Percentiles rank a stretch among this genome's conserved stretches.
These are phyloP conservation scores for Cercospora sp. DNA, from an alignment of 2,329 filamentous ascomycete species.

Conservation along the genomic window DNA sequence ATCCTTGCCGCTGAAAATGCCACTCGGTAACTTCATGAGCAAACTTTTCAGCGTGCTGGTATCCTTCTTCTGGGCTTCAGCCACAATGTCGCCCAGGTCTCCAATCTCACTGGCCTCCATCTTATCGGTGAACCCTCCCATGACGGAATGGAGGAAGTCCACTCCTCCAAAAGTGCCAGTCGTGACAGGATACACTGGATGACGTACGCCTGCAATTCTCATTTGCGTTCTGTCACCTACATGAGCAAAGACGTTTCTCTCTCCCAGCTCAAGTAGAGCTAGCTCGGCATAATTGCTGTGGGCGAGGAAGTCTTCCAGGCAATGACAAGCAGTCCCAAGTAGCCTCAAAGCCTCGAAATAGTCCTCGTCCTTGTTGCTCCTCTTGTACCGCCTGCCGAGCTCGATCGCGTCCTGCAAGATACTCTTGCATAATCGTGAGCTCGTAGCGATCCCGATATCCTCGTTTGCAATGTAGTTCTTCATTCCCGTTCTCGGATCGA, in stretches of 20 bases:
- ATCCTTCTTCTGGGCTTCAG: conserved; percentile 59
- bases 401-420: conserved; percentile 74
- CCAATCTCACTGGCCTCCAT: conserved; percentile 87
- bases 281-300: conserved; percentile 94
- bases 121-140: conserved; percentile 79
- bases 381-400: conserved; percentile 71
- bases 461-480: conserved; percentile 97
- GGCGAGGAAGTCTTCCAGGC: conserved; percentile 86
- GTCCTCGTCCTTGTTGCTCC: conserved; percentile 67
- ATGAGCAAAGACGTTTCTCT: conserved; percentile 79
- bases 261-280: conserved; percentile 81
- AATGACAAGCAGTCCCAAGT: conserved; percentile 87
- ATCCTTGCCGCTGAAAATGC: conserved; percentile 66
- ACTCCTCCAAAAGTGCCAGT: conserved; percentile 94
- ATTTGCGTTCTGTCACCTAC: conserved; percentile 73
- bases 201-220: conserved; percentile 64
- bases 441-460: conserved; percentile 74
- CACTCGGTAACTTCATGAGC: conserved; percentile 78
- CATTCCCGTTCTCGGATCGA: conserved; percentile 63
- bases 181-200: conserved; percentile 74
- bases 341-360: conserved; percentile 84
- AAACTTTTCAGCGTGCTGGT: conserved; percentile 79
- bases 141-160: conserved; percentile 75
- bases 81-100: conserved; percentile 79
- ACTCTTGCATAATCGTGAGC: conserved; percentile 71